Evolutionary conservation across 495 filamentous ascomycete genomes (phyloP).

Genomic region (Penicillium cosmopolitanum): DNA sequence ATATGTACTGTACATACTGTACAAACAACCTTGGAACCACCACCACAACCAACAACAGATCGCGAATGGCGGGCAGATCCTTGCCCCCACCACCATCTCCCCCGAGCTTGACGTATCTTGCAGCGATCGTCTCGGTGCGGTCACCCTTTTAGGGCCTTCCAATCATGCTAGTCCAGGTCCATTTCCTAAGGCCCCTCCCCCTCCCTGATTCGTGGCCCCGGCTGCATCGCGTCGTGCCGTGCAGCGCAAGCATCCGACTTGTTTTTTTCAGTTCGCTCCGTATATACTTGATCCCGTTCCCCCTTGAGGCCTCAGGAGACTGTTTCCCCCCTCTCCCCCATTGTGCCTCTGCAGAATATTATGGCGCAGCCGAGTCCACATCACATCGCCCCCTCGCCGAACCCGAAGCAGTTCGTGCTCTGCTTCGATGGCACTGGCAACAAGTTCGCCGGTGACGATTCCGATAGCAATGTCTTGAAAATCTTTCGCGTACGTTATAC

Average conservation of each 20-base stretch:
- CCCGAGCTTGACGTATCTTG: conserved; percentile 34
- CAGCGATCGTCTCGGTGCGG: conserved; percentile 31
- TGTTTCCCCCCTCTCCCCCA: background rate
- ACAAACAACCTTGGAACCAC: background rate
- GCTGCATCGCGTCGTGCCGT: conserved; percentile 9
- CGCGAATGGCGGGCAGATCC: conserved; percentile 5
- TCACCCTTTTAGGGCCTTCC: conserved; percentile 19
- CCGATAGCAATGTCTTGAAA: conserved; percentile 88
- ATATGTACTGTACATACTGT: too few species aligned
- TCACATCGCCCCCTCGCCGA: conserved; percentile 19
- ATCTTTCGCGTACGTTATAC: conserved; percentile 62
- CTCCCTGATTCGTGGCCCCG: conserved; percentile 14
- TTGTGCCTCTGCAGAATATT: conserved; percentile 3
- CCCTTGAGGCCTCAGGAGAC: conserved; percentile 1
- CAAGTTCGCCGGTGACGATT: conserved; percentile 78
- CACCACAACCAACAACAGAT: background rate
- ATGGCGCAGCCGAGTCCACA: conserved; percentile 17
- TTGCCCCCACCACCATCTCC: conserved; percentile 18
- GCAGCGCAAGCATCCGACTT: background rate
- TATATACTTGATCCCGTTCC: conserved; percentile 15
- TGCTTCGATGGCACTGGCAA: conserved; percentile 94
- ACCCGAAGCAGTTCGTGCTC: conserved; percentile 65
- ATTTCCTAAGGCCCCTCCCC: background rate
- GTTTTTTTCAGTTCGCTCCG: conserved; percentile 4
- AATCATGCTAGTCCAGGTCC: conserved; percentile 2